A percentile compares a stretch with the other conserved stretches of the same genome.
phyloP scores from a whole-genome alignment of 1,284 basidiomycete genomes.

The Sphagnurus paluster region DNA sequence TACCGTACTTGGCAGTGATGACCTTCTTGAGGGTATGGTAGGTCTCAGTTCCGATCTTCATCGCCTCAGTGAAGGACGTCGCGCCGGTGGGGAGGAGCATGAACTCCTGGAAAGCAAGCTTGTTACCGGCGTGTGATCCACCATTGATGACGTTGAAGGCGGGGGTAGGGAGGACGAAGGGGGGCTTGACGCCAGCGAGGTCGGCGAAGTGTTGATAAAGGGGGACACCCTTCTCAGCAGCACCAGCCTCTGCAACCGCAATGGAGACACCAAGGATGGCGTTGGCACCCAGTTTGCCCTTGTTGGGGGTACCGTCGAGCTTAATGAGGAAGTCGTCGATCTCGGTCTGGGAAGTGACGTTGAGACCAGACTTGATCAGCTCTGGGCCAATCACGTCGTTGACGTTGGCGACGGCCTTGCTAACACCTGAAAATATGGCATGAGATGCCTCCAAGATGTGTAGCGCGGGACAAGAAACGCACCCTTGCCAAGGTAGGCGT shows the following conservation, averaged over 20 bases:
- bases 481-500: constrained; percentile 95
- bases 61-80: constrained; percentile 89
- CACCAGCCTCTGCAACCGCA: constrained; percentile 92
- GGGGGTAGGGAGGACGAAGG: constrained; percentile 89
- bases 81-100: constrained; percentile 99
- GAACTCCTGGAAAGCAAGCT: constrained; percentile 99
- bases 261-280: constrained; percentile 99
- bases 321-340: constrained; percentile 99
- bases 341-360: constrained; percentile 92
- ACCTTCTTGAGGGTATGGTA: constrained; percentile 99
- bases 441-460: constrained; percentile 11
- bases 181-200: constrained; percentile 91
- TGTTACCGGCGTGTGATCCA: constrained; percentile 99
- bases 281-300: constrained; percentile 99
- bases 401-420: constrained; percentile 94
- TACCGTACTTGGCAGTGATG: constrained; percentile 98
- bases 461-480: constrained; percentile 21
- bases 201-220: constrained; percentile 97
- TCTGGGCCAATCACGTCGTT: constrained; percentile 91
- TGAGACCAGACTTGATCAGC: constrained; percentile 84
- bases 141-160: constrained; percentile 99
- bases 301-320: constrained; percentile 97
- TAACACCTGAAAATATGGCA: constrained; percentile 63
- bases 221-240: constrained; percentile 91
- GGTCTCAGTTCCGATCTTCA: constrained; percentile 98